Conservation (phyloP, 148 eudicot species). For the Polygonum aviculare region DNA sequence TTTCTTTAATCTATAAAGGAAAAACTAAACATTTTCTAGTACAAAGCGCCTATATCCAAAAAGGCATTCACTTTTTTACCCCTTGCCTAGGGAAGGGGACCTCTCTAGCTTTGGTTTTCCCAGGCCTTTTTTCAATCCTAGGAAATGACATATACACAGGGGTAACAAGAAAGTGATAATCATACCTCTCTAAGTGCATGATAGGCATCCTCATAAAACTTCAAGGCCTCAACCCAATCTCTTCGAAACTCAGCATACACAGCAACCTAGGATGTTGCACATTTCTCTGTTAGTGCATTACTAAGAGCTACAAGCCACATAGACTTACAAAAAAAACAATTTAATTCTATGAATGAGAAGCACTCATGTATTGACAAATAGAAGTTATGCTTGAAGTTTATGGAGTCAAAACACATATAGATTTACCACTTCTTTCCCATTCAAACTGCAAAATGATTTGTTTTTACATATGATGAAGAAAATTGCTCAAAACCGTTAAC, state of each 20-base stretch:
- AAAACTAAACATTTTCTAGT: too few species aligned
- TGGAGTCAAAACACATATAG: neutral
- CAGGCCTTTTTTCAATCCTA: neutral
- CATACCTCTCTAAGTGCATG: conserved; percentile 78
- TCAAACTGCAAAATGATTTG: neutral
- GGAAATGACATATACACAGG: conserved; percentile 8
- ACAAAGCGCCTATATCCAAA: too few species aligned
- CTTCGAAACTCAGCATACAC: conserved; percentile 94
- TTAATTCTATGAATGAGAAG: neutral
- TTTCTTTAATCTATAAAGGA: too few species aligned
- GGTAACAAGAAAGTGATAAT: neutral
- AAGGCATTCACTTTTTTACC: too few species aligned
- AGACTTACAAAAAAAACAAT: neutral
- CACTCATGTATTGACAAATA: neutral
- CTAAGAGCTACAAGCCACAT: neutral
- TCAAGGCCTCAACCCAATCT: conserved; percentile 97
- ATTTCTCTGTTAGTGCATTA: neutral
- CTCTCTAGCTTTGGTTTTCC: too few species aligned
- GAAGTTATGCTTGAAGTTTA: neutral
- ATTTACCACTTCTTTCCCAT: neutral
- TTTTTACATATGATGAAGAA: neutral
- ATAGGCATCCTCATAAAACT: conserved; percentile 88
- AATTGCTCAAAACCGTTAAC: neutral
- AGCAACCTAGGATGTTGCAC: conserved; percentile 71
- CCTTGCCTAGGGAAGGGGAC: too few species aligned